Evolutionary conservation across 2,329 filamentous ascomycete genomes (phyloP).

Genomic region (Hypoxylon sp.): DNA sequence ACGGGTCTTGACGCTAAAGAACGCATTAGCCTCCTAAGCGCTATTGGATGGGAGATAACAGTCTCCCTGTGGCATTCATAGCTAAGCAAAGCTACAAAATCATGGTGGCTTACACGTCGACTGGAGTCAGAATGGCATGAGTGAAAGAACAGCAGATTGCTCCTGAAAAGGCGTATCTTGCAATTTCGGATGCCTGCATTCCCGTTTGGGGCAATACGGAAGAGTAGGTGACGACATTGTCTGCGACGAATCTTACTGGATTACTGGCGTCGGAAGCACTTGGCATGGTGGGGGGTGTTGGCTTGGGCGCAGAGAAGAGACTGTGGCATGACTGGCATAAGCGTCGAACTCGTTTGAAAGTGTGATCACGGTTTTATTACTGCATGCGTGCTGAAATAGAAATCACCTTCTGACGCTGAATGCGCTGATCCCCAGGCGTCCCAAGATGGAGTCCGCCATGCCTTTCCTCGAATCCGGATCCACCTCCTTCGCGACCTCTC

Average conservation of each 20-base stretch:
- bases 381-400: conserved; percentile 38
- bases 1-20: conserved; percentile 41
- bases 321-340: conserved; percentile 37
- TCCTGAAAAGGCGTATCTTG: conserved; percentile 40
- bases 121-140: conserved; percentile 39
- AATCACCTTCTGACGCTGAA: conserved; percentile 39
- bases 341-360: conserved; percentile 30
- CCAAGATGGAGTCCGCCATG: conserved; percentile 42
- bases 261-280: conserved; percentile 34
- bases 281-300: conserved; percentile 23
- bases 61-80: conserved; percentile 5
- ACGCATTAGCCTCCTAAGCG: conserved; percentile 20
- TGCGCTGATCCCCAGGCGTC: conserved; percentile 39
- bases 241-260: conserved; percentile 29
- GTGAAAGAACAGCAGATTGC: conserved; percentile 42
- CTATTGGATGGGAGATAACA: conserved; percentile 7
- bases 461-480: conserved; percentile 43
- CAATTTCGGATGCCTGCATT: conserved; percentile 31
- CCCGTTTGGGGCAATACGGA: conserved; percentile 18
- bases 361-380: conserved; percentile 31
- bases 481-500: conserved; percentile 46
- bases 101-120: conserved; percentile 39
- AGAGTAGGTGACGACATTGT: conserved; percentile 23
- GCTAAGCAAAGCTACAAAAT: conserved; percentile 22
- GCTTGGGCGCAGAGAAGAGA: conserved; percentile 21